Percentiles rank a stretch among this genome's conserved stretches.
Conservation (phyloP, 108 stramenopile species). For the Fragilariopsis cylindrus region DNA sequence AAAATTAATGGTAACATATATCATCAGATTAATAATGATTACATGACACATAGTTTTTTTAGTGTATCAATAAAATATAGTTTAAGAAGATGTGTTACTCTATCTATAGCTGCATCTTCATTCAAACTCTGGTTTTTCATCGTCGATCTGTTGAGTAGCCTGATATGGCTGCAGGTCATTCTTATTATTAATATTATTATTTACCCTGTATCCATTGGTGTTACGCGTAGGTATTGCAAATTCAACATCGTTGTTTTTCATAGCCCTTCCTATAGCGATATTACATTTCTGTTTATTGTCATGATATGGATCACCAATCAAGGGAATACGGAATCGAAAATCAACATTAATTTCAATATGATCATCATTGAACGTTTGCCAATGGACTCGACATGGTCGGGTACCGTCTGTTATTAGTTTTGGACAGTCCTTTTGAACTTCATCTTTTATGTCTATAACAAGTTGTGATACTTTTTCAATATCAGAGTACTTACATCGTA, state of each 20-base stretch:
- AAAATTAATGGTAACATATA: neutral
- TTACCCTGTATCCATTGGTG: too few species aligned
- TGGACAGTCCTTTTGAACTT: conserved; percentile 59
- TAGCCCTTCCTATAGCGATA: conserved; percentile 55
- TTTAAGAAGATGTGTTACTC: too few species aligned
- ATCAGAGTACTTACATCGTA: conserved; percentile 60
- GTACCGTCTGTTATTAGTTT: conserved; percentile 60
- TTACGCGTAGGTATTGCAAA: conserved; percentile 15
- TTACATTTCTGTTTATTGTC: conserved; percentile 52
- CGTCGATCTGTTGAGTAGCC: too few species aligned
- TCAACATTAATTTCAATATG: conserved; percentile 56
- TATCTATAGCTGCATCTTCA: too few species aligned
- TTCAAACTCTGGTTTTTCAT: too few species aligned
- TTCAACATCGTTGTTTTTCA: conserved; percentile 40
- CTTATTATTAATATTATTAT: too few species aligned
- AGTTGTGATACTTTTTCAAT: conserved; percentile 54
- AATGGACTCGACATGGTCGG: conserved; percentile 55
- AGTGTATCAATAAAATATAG: too few species aligned
- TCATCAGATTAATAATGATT: too few species aligned
- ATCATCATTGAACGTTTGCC: conserved; percentile 44
- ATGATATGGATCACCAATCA: conserved; percentile 46
- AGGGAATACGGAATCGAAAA: conserved; percentile 43
- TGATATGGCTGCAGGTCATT: too few species aligned
- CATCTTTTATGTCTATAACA: conserved; percentile 47
- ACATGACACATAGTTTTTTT: too few species aligned